Percentiles rank a stretch among this genome's conserved stretches.
Conservation (phyloP, 2,329 filamentous ascomycete species). For the Hymenoscyphus linearis region DNA sequence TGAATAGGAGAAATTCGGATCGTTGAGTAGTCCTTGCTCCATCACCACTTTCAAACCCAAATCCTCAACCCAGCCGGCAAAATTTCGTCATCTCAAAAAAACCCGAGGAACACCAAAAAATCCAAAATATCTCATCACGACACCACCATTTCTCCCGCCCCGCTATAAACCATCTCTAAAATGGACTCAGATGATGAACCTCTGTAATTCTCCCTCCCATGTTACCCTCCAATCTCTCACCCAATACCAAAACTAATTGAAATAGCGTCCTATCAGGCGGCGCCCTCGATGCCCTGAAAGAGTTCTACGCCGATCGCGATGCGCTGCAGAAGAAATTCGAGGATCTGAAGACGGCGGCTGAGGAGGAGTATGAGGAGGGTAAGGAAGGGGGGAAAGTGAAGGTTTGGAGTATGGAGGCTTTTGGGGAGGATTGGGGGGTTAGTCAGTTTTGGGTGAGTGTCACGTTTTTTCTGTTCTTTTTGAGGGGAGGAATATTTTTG, state of each 20-base stretch:
- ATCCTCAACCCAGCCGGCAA: constrained; percentile 3
- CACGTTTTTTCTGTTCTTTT: background rate
- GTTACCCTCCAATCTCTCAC: too few species aligned
- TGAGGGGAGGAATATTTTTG: background rate
- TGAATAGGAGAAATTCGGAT: background rate
- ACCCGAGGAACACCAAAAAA: background rate
- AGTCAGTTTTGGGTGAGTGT: constrained; percentile 72
- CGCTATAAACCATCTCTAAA: background rate
- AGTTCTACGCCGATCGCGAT: constrained; percentile 71
- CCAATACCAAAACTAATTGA: background rate
- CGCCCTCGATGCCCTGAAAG: constrained; percentile 62
- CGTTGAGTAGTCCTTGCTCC: background rate
- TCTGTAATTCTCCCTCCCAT: constrained; percentile 1
- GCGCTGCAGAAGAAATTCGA: constrained; percentile 61
- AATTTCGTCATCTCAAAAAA: constrained; percentile 5
- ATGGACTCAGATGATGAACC: constrained; percentile 11
- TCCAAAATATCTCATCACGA: background rate
- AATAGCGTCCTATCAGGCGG: constrained; percentile 57
- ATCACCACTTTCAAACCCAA: background rate
- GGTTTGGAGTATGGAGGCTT: constrained; percentile 59
- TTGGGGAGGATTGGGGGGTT: constrained; percentile 77
- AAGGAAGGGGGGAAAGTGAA: constrained; percentile 2
- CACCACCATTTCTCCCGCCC: background rate
- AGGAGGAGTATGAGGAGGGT: constrained; percentile 40
- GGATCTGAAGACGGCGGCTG: constrained; percentile 57